These are phyloP conservation scores for Colletotrichum sublineola DNA, from an alignment of 2,329 filamentous ascomycete genomes.

Conservation along the genomic window DNA sequence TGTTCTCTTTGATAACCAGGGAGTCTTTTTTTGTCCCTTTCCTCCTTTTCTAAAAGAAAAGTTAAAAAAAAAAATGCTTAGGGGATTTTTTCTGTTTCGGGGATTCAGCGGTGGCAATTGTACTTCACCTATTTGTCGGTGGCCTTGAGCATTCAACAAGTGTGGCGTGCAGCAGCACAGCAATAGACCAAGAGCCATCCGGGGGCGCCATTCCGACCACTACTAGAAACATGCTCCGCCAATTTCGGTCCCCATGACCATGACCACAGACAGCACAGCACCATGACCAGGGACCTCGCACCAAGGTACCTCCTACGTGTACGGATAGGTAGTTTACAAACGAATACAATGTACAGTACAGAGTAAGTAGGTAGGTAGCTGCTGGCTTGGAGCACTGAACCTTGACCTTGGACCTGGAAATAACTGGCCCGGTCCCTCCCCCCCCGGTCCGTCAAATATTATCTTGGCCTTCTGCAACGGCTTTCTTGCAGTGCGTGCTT, in stretches of 20 bases:
- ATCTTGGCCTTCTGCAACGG: conserved; percentile 24
- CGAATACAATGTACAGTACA: too few relatives aligned
- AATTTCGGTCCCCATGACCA: conserved; percentile 4
- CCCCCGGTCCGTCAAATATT: conserved; percentile 3
- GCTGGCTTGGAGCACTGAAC: neutral
- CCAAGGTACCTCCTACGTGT: too few relatives aligned
- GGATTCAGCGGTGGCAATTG: neutral
- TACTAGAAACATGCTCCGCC: neutral
- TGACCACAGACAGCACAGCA: conserved; percentile 7
- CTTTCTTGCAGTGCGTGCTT: neutral
- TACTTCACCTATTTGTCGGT: neutral
- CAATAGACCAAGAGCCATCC: neutral
- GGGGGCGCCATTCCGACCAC: neutral
- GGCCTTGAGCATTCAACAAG: neutral
- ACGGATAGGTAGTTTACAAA: too few relatives aligned
- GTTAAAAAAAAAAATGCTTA: neutral
- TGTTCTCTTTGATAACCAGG: conserved; percentile 36
- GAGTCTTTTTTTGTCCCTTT: neutral
- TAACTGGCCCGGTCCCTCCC: conserved; percentile 18
- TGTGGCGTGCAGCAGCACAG: neutral
- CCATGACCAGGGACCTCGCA: neutral
- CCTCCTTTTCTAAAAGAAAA: neutral
- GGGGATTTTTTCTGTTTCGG: neutral
- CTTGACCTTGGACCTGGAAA: conserved; percentile 24
- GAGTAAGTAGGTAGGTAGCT: neutral